Evolutionary conservation across 176 grass and related monocot genomes (phyloP), one percentile per base, ranked within the genome.

Genomic region (Musa acuminata): DNA sequence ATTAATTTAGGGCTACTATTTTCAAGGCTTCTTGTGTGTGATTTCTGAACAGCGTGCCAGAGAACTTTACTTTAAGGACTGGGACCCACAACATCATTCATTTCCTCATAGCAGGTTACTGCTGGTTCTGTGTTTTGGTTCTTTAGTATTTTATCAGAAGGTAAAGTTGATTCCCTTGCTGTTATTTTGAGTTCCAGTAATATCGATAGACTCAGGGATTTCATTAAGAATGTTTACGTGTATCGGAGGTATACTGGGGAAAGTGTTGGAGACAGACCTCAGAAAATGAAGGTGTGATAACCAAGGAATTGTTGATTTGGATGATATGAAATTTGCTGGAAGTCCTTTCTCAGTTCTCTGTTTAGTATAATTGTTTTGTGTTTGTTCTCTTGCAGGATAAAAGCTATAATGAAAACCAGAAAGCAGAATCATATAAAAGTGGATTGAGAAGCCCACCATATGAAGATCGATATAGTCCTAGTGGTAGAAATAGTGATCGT

Each of bases 1-100:
- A 43, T 43, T 58, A 60, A 60, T 16, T 60, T 17, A 16, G 8
- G 57, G 5, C 2, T 7, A 12, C 57, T 16, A 6, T 13, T 17
- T 60, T 16, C 17, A 60, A 60, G 35, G 35, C 35, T 60, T 20
- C n/a, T 13, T n/a, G 13, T n/a, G 20, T 83, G 84, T 87, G 14
- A 17, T 17, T n/a, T 60, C 57, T 60, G 19, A 84, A 29, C 76
- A 99, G 95, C 73, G 60, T 81, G 95, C 95, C 22, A 99, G 80
- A 50, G 88, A 89, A 87, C 78, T 91, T 70, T 94, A 89, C 78
- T 94, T 94, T 68, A 99, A 99, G 87, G 95, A 99, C 63, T 99
- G 90, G 95, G 90, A 99, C 82, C 70, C 88, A 80, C 90, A 91
- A 51, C 82, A 84, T 9, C 86, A 89, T 80, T 80, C 81, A 77